Base-by-base conservation (phyloP, 2,329 filamentous ascomycete species). In the Pseudopyrenochaeta lycopersici region DNA sequence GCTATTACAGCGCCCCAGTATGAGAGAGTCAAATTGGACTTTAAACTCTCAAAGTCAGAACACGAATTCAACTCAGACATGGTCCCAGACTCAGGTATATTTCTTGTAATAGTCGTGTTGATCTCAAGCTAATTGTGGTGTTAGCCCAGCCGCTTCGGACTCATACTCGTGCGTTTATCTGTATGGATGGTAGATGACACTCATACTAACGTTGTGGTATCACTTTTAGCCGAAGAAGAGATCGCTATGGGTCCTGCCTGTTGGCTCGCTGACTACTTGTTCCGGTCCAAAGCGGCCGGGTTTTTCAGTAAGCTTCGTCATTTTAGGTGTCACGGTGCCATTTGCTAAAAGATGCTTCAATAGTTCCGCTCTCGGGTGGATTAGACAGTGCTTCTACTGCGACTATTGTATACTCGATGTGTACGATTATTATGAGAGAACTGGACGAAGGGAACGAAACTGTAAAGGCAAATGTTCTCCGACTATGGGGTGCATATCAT, bases 211-310 rank as follows among this genome's bases (percentile, higher is more conserved):
- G 4, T 27, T 5, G 23, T 9, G 9, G 9, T 27, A 27, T 27
- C 23, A 27, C 23, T 9, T 9, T 27, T 9, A 27, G 85, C 87
- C 0, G 87, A 89, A 65, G 86, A 90, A 65, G 73, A 76, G 35
- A 90, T 91, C 55, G 85, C 85, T 1, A 75, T 87, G 0, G 82
- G 86, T 1, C 88, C 85, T 3, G 38, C 17, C 9, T 17, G 33
- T 36, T 17, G 33, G 36, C 36, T 39, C 87, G 84, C 62, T 91
- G 84, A 80, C 74, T 91, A 1, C 62, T 74, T 88, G 0, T 74
- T 83, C 4, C 74, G 84, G 20, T 84, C 76, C 7, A 76, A 76
- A 21, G 76, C 78, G 15, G 80, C 82, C 7, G 86, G 85, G 1
- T 88, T 80, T 61, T 77, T 87, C 56, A 74, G 23, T 42, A 21